A percentile compares a stretch with the other conserved stretches of the same genome.
These are phyloP conservation scores for Aureobasidium sp. DNA, from an alignment of 2,329 filamentous ascomycete genomes.

Conservation along the genomic window DNA sequence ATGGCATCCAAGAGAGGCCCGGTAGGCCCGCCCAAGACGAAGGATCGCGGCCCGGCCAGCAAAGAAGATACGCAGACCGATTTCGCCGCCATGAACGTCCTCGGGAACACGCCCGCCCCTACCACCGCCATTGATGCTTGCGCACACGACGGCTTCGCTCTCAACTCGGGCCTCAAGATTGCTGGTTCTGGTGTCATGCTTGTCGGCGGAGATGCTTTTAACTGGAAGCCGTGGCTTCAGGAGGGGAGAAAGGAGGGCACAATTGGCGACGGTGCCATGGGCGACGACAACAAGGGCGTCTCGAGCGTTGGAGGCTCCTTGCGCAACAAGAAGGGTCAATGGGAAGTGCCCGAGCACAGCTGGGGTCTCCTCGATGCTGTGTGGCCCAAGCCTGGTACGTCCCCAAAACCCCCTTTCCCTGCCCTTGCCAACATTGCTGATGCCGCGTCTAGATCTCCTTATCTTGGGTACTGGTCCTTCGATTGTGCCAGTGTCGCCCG, in stretches of 20 bases:
- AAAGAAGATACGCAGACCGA: slow-evolving; percentile 61
- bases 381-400: slow-evolving; percentile 82
- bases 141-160: slow-evolving; percentile 72
- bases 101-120: slow-evolving; percentile 67
- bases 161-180: slow-evolving; percentile 74
- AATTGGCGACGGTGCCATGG: slow-evolving; percentile 30
- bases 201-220: slow-evolving; percentile 79
- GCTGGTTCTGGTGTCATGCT: slow-evolving; percentile 65
- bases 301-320: slow-evolving; percentile 40
- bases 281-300: slow-evolving; percentile 29
- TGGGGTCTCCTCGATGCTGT: slow-evolving; percentile 72
- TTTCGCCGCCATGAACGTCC: slow-evolving; percentile 70
- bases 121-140: slow-evolving; percentile 80
- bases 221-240: slow-evolving; percentile 74
- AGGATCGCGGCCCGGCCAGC: slow-evolving; percentile 55
- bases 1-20: neutral
- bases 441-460: slow-evolving; percentile 58
- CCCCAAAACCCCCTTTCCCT: neutral
- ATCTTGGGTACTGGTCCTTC: slow-evolving; percentile 78
- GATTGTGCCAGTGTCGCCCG: slow-evolving; percentile 69
- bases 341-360: slow-evolving; percentile 62
- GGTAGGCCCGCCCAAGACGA: slow-evolving; percentile 35
- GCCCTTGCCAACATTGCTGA: neutral
- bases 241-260: slow-evolving; percentile 32
- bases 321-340: slow-evolving; percentile 71